Evolutionary conservation across 2,329 filamentous ascomycete species (phyloP).

Genomic region (Arthrobotrys pseudoclavata): DNA sequence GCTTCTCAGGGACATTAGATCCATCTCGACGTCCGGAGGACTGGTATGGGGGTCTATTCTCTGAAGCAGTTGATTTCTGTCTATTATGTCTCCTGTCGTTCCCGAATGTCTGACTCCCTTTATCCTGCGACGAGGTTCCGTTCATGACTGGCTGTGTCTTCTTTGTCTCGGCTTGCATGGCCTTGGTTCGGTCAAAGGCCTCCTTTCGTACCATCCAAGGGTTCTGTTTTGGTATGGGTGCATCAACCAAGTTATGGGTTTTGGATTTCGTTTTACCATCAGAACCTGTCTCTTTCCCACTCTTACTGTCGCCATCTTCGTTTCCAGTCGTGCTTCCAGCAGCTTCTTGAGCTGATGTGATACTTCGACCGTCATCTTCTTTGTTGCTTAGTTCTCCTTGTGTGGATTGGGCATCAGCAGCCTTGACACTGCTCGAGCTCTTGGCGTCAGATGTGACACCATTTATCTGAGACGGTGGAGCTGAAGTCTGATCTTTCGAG

Average conservation of each 20-base stretch:
- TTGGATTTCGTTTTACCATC: slow-evolving; percentile 59
- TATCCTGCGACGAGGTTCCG: slow-evolving; percentile 40
- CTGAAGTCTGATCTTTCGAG: slow-evolving; percentile 37
- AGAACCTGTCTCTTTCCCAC: slow-evolving; percentile 41
- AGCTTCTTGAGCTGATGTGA: slow-evolving; percentile 50
- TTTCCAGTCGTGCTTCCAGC: slow-evolving; percentile 44
- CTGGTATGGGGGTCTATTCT: slow-evolving; percentile 41
- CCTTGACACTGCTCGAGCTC: slow-evolving; percentile 39
- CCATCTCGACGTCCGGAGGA: slow-evolving; percentile 46
- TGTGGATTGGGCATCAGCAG: slow-evolving; percentile 36
- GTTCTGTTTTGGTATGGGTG: slow-evolving; percentile 57
- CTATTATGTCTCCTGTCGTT: slow-evolving; percentile 53
- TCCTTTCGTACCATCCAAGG: slow-evolving; percentile 53
- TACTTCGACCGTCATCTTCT: slow-evolving; percentile 54
- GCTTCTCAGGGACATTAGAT: slow-evolving; percentile 38
- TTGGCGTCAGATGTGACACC: slow-evolving; percentile 40
- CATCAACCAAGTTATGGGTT: slow-evolving; percentile 50
- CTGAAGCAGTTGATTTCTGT: slow-evolving; percentile 49
- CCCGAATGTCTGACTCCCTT: slow-evolving; percentile 44
- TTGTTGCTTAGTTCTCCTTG: slow-evolving; percentile 45
- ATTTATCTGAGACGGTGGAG: slow-evolving; percentile 29
- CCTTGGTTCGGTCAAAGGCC: slow-evolving; percentile 47
- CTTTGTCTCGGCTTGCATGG: slow-evolving; percentile 39
- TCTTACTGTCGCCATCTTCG: slow-evolving; percentile 53
- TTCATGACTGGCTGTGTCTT: slow-evolving; percentile 50